These are phyloP conservation scores for Amanita jacksonii DNA, from an alignment of 768 basidiomycete species.

Conservation along the genomic window DNA sequence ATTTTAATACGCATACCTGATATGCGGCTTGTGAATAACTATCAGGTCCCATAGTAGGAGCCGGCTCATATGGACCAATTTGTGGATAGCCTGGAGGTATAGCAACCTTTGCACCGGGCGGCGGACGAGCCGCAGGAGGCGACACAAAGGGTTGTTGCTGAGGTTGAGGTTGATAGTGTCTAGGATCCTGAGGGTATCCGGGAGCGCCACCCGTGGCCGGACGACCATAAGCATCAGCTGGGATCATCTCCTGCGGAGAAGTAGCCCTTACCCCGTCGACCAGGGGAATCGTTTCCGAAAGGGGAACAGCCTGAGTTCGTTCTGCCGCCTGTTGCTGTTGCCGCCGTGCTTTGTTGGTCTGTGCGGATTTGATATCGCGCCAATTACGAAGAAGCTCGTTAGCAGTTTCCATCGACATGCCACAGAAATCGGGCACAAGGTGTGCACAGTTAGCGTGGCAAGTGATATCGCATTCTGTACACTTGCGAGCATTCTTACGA, in stretches of 20 bases:
- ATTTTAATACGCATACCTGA: constrained; percentile 27
- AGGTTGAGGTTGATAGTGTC: constrained; percentile 25
- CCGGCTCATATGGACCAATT: constrained; percentile 26
- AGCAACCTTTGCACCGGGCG: constrained; percentile 33
- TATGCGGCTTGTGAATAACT: constrained; percentile 27
- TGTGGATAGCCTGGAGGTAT: constrained; percentile 37
- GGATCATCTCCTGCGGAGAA: constrained; percentile 25
- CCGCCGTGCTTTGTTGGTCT: constrained; percentile 26
- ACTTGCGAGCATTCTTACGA: constrained; percentile 92
- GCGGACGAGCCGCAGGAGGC: constrained; percentile 23
- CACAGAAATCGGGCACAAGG: constrained; percentile 98
- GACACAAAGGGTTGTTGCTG: constrained; percentile 17
- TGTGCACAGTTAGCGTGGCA: constrained; percentile 98
- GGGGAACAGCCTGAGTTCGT: not conserved
- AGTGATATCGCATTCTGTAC: constrained; percentile 92
- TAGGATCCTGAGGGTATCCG: constrained; percentile 33
- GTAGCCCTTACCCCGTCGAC: constrained; percentile 41
- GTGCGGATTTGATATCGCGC: constrained; percentile 72
- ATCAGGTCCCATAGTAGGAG: constrained; percentile 16
- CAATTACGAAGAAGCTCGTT: constrained; percentile 86
- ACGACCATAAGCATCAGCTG: constrained; percentile 29
- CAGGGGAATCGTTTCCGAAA: constrained; percentile 11
- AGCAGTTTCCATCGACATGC: constrained; percentile 99
- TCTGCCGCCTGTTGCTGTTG: constrained; percentile 18
- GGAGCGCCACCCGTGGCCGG: constrained; percentile 25